Base-by-base conservation (phyloP, 2,329 filamentous ascomycete species). In the Immersiporthe knoxdaviesiana region DNA sequence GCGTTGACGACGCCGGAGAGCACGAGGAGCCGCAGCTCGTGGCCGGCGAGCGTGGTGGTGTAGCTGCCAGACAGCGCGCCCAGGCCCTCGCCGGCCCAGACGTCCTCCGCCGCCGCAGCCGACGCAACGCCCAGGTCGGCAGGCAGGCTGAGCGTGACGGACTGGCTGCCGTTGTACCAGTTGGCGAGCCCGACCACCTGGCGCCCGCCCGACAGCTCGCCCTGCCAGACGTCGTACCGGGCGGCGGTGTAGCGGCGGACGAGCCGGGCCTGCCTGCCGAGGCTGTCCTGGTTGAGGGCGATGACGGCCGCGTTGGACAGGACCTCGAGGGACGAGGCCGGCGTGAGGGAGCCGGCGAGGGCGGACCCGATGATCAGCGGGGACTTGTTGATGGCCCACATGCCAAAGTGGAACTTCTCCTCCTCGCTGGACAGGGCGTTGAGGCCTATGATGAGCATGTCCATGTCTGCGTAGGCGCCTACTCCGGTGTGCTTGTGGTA, bases 251-350 rank as follows among this genome's bases (percentile, higher is more conserved):
- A 82, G 6, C 84, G 79, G 5, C 83, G 77, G 1, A 83, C 75
- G 1, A 90, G 77, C n/a, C 79, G 79, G 0, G 86, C 85, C 59
- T 86, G 84, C 66, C 83, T 77, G 0, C 81, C 85, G 0, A 88
- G 75, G 0, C 82, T 70, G 72, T 89, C 87, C 72, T 89, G 87
- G 72, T 89, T 89, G 73, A 87, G 84, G 0, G 82, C 82, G 32
- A 90, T 84, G 30, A 87, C 82, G 67, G 87, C 86, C 35, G 81
- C 78, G 75, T 88, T 88, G 1, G 78, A 78, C 61, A 85, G 74
- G 21, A 85, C 77, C 7, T 76, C 76, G 18, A 86, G 73, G 0
- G 84, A 85, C 0, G 76, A 74, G 0, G 75, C 68, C 1, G 79
- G 78, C 0, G 83, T 81, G 3, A 81, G 68, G 0, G 74, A 73